Evolutionary conservation across 768 basidiomycete genomes (phyloP).

Genomic region (Xerocomus spinulosus): DNA sequence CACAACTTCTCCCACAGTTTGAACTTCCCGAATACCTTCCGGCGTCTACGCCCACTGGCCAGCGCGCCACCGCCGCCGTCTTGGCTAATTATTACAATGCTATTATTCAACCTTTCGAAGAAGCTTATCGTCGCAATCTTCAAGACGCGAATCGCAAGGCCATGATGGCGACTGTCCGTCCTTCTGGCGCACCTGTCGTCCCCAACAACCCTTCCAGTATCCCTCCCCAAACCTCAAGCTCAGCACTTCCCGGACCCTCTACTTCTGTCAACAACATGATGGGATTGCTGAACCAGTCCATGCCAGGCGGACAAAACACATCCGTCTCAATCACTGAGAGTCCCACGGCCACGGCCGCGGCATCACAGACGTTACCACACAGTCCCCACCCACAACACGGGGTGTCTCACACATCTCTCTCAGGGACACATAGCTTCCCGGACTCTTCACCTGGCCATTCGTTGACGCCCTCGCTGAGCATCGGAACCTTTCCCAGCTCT

Average conservation of each 20-base stretch:
- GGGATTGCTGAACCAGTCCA: constrained; percentile 24
- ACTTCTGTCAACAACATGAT: constrained; percentile 22
- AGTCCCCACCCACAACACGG: constrained; percentile 28
- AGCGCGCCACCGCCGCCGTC: constrained; percentile 44
- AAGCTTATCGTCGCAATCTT: constrained; percentile 57
- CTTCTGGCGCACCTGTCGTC: constrained; percentile 12
- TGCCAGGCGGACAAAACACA: constrained; percentile 16
- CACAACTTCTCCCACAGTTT: constrained; percentile 47
- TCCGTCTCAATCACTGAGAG: constrained; percentile 21
- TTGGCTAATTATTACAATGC: constrained; percentile 57
- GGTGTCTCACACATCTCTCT: constrained; percentile 15
- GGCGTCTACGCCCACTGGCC: constrained; percentile 42
- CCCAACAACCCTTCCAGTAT: constrained; percentile 17
- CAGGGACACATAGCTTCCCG: constrained; percentile 25
- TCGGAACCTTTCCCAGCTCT: constrained; percentile 9
- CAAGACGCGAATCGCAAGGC: constrained; percentile 57
- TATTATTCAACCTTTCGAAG: constrained; percentile 70
- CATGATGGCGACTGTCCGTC: constrained; percentile 40
- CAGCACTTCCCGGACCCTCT: constrained; percentile 10
- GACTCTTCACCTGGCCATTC: constrained; percentile 23
- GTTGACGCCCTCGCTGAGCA: constrained; percentile 11
- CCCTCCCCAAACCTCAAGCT: constrained; percentile 11
- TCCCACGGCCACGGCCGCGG: constrained; percentile 21
- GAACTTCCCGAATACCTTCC: constrained; percentile 58
- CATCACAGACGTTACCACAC: constrained; percentile 29